These are phyloP conservation scores for Aspergillus indologenus DNA, from an alignment of 495 filamentous ascomycete genomes.

Conservation along the genomic window DNA sequence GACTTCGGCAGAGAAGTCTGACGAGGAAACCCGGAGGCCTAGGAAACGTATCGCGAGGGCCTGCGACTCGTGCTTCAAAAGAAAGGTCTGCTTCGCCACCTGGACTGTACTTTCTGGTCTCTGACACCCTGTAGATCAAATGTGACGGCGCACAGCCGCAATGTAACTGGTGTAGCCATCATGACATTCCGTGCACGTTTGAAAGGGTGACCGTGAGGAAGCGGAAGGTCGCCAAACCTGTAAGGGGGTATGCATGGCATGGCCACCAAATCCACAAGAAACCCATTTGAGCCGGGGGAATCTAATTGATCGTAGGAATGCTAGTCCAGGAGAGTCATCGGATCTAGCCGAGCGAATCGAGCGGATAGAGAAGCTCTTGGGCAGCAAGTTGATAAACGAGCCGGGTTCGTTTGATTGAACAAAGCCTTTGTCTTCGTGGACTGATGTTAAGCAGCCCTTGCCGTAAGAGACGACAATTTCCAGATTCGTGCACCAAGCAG, in stretches of 20 bases:
- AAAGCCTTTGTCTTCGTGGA: neutral
- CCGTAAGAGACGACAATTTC: neutral
- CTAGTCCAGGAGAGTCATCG: conserved; percentile 27
- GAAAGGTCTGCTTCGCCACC: conserved; percentile 37
- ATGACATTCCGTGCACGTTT: conserved; percentile 48
- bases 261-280: neutral
- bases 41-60: conserved; percentile 39
- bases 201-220: conserved; percentile 36
- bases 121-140: conserved; percentile 41
- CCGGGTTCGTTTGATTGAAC: conserved; percentile 20
- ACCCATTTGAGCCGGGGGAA: neutral
- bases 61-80: conserved; percentile 49
- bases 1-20: conserved; percentile 17
- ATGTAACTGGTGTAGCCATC: conserved; percentile 55
- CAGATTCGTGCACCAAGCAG: neutral
- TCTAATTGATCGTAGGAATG: neutral
- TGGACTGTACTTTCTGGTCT: neutral
- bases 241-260: conserved; percentile 19
- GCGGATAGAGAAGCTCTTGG: conserved; percentile 40
- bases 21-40: conserved; percentile 14
- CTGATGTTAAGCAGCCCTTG: conserved; percentile 9
- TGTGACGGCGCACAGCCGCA: conserved; percentile 42
- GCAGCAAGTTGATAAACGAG: conserved; percentile 28
- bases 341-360: conserved; percentile 39
- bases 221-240: conserved; percentile 28